phyloP scores from a whole-genome alignment of 768 basidiomycete genomes.

The Calocybe cyanea region DNA sequence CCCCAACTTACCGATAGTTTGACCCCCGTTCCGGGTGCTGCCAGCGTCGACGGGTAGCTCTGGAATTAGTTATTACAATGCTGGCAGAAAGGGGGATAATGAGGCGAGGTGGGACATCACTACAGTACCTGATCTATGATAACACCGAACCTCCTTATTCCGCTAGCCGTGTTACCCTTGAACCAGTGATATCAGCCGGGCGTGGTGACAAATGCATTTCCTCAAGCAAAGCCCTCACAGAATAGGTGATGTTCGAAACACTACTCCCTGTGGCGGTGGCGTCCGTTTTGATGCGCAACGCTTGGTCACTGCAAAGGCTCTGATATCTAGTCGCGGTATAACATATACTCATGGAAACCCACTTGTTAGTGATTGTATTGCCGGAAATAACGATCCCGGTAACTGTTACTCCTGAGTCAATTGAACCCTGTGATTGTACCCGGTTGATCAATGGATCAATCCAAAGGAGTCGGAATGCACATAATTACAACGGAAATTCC shows the following conservation, averaged over 20 bases:
- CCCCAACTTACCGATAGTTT: constrained; percentile 47
- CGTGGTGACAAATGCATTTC: background rate
- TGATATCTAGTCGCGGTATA: background rate
- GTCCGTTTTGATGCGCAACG: constrained; percentile 60
- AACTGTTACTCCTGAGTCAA: constrained; percentile 42
- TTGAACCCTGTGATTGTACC: constrained; percentile 47
- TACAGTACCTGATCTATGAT: constrained; percentile 52
- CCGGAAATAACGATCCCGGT: constrained; percentile 42
- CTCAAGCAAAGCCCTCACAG: constrained; percentile 23
- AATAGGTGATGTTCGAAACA: constrained; percentile 49
- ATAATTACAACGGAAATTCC: constrained; percentile 59
- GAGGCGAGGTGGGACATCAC: background rate
- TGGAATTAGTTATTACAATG: constrained; percentile 18
- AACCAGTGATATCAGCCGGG: background rate
- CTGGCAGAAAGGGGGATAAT: background rate
- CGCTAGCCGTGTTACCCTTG: constrained; percentile 51
- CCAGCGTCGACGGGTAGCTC: constrained; percentile 54
- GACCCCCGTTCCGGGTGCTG: constrained; percentile 54
- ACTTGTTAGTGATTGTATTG: constrained; percentile 59
- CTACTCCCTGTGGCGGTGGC: constrained; percentile 38
- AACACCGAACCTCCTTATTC: constrained; percentile 47
- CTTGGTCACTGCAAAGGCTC: constrained; percentile 37
- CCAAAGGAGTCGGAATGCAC: constrained; percentile 18
- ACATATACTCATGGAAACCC: constrained; percentile 3
- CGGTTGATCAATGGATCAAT: constrained; percentile 28